Conservation (phyloP, 2,329 filamentous ascomycete genomes). For the Fusarium humuli region DNA sequence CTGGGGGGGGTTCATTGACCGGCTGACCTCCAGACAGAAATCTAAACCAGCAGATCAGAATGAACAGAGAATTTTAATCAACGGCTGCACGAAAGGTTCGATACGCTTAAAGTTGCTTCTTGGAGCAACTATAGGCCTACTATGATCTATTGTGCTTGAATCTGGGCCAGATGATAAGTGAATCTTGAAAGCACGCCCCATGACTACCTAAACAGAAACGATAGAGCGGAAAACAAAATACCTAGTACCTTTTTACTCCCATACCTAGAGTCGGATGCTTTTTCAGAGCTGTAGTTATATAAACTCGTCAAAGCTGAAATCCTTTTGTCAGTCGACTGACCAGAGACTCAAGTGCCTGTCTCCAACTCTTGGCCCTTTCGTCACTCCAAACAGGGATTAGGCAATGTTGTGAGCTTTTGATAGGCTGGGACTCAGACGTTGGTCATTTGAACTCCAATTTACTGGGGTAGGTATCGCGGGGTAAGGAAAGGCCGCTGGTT, state of each 20-base stretch:
- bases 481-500: constrained; percentile 32
- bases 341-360: background rate
- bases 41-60: background rate
- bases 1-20: background rate
- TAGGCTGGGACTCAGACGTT: constrained; percentile 20
- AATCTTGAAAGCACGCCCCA: background rate
- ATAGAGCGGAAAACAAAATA: background rate
- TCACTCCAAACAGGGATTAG: constrained; percentile 30
- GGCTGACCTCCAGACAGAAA: background rate
- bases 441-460: constrained; percentile 3
- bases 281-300: background rate
- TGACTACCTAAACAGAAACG: background rate
- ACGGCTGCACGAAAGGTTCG: background rate
- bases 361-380: constrained; percentile 11
- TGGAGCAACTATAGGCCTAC: background rate
- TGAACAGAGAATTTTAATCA: background rate
- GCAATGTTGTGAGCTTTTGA: constrained; percentile 21
- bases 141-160: background rate
- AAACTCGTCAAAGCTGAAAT: constrained; percentile 3
- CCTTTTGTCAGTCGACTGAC: background rate
- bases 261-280: background rate
- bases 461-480: constrained; percentile 21
- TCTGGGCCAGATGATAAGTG: background rate
- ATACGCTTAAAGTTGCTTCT: background rate
- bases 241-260: background rate